Evolutionary conservation across 352 stramenopile species (phyloP).

Genomic region (Aphanomyces astaci): DNA sequence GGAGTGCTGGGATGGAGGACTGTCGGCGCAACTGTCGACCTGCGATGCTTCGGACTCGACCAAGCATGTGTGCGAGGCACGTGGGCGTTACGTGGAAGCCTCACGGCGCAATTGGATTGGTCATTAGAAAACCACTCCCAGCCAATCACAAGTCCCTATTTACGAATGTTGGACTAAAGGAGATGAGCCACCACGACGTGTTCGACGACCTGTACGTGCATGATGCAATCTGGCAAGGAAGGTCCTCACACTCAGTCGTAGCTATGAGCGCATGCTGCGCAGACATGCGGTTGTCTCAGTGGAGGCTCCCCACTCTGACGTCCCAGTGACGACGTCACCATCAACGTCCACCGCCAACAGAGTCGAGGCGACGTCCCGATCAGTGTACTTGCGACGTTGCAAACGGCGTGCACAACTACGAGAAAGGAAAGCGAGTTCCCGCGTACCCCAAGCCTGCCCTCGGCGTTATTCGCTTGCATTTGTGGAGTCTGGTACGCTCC

Average conservation of each 20-base stretch:
- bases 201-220: constrained; percentile 8
- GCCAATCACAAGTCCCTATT: neutral
- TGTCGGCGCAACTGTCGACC: neutral
- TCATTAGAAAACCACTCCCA: neutral
- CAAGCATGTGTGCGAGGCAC: neutral
- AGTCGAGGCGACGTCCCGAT: neutral
- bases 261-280: constrained; percentile 14
- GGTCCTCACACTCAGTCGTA: constrained; percentile 1
- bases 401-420: neutral
- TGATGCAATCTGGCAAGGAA: neutral
- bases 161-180: neutral
- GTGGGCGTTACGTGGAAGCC: neutral
- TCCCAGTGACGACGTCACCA: neutral
- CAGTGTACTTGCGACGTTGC: neutral
- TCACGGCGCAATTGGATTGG: neutral
- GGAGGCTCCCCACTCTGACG: neutral
- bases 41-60: neutral
- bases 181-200: neutral
- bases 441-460: neutral
- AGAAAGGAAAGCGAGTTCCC: neutral
- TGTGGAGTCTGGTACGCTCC: neutral
- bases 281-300: neutral
- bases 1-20: neutral
- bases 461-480: neutral
- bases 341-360: neutral